Evolutionary conservation across 2,329 filamentous ascomycete species (phyloP), one percentile per base, ranked within the genome.

Genomic region (Fusarium sp.): DNA sequence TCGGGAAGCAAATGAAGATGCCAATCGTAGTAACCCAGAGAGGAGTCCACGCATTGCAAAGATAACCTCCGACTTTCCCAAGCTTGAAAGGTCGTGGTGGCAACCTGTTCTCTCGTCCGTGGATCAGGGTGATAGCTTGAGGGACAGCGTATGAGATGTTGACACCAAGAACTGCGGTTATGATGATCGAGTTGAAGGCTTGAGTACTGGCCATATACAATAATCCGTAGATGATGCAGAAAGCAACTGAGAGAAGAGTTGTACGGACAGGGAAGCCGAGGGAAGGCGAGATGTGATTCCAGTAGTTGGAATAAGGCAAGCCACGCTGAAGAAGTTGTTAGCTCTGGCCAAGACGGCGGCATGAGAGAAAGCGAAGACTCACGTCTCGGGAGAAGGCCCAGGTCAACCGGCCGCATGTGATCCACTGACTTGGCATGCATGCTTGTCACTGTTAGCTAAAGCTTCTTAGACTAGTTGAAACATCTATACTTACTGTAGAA

Each of bases 401-500:
- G 4, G 45, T 47, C 27, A 47, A 13, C 4, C 45, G 27, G 4
- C 45, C 27, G 0, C 45, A 47, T 22, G 27, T 47, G 2, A 47
- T 31, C 45, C 45, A 47, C 11, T 47, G 45, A 14, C 45, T 47
- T 31, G 45, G 45, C 45, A 47, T 47, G 0, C 45, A 47, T 47
- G 47, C 47, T 33, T 0, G 13, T 0, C 0, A 50, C n/a, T 2
- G 15, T 49, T 18, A 49, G 29, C 2, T 3, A 1, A 9, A 35
- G 14, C 14, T 13, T 35, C 14, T 14, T 14, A 12, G 33, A 35
- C 14, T 35, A 35, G 14, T 35, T 35, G 12, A 13, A 35, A 35
- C 4, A 35, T 7, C 33, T 35, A 35, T 14, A 13, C 33, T 35
- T 35, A 50, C 46, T 50, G 17, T 50, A 50, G 1, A 50, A 50